These are phyloP conservation scores for Myxozyma udenii DNA, from an alignment of 805 yeast genomes.

Conservation along the genomic window DNA sequence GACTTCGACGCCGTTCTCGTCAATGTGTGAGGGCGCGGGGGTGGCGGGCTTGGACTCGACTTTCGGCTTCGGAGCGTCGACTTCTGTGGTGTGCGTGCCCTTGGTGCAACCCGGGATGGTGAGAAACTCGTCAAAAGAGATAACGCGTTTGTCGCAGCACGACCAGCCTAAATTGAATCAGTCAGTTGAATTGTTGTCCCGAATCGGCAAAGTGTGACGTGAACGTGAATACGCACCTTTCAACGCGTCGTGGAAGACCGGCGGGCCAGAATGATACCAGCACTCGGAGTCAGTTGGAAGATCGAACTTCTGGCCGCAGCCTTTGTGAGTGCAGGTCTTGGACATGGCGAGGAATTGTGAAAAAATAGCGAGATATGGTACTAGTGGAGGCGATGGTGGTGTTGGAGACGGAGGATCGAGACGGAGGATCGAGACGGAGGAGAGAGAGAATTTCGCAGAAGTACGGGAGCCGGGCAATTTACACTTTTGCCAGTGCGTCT, in stretches of 20 bases:
- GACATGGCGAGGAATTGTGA: constrained; percentile 11
- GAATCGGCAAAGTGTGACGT: neutral
- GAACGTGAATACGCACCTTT: constrained; percentile 19
- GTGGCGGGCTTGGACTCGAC: constrained; percentile 3
- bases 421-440: neutral
- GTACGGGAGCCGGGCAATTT: too few relatives aligned
- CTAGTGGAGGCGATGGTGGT: neutral
- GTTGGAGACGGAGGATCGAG: neutral
- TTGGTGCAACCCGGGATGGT: constrained; percentile 31
- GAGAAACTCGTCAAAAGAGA: constrained; percentile 32
- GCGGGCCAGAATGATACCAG: constrained; percentile 32
- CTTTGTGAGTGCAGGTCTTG: constrained; percentile 23
- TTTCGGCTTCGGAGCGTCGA: constrained; percentile 12
- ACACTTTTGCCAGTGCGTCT: too few relatives aligned
- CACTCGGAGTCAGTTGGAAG: constrained; percentile 24
- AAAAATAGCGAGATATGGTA: neutral
- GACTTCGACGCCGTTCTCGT: constrained; percentile 23
- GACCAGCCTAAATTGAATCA: constrained; percentile 27
- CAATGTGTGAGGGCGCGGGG: constrained; percentile 15
- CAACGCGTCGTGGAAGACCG: constrained; percentile 33
- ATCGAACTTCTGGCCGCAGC: constrained; percentile 25
- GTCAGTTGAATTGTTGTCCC: neutral
- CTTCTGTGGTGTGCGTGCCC: constrained; percentile 31
- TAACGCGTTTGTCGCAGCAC: constrained; percentile 32
- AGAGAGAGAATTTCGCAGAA: neutral